These are phyloP conservation scores for Pestalotiopsis sp. DNA, from an alignment of 2,329 filamentous ascomycete genomes.

Conservation along the genomic window DNA sequence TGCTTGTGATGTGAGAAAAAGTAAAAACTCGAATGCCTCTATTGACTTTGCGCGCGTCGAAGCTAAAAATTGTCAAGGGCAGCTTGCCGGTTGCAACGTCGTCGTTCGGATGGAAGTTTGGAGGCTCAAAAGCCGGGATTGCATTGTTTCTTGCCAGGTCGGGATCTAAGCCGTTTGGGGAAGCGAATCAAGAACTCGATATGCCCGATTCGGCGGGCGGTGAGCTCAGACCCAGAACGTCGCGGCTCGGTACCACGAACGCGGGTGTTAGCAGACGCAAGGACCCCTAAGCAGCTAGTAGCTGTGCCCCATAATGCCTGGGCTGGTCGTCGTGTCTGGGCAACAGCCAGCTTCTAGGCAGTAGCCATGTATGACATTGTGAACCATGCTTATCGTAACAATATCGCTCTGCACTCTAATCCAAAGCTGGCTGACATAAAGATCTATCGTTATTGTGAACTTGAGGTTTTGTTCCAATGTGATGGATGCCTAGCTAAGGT, in stretches of 20 bases:
- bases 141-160: constrained; percentile 6
- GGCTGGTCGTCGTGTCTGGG: too few species aligned
- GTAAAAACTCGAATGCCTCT: background rate
- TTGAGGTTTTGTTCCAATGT: too few species aligned
- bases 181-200: background rate
- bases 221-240: background rate
- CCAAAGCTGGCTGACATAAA: too few species aligned
- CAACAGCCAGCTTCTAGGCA: too few species aligned
- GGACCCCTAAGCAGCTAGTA: background rate
- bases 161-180: background rate
- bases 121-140: constrained; percentile 5
- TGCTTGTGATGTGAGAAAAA: background rate
- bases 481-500: too few species aligned
- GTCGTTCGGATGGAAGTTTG: constrained; percentile 7
- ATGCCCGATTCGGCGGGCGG: background rate
- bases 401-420: too few species aligned
- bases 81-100: background rate
- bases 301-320: background rate
- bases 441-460: too few species aligned
- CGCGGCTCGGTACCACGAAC: background rate
- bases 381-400: too few species aligned
- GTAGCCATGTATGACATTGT: too few species aligned
- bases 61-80: background rate
- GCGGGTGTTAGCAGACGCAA: background rate
- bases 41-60: background rate